These are phyloP conservation scores for Austroboletus olivaceoglutinosus DNA, from an alignment of 1,284 basidiomycete species.

Conservation along the genomic window DNA sequence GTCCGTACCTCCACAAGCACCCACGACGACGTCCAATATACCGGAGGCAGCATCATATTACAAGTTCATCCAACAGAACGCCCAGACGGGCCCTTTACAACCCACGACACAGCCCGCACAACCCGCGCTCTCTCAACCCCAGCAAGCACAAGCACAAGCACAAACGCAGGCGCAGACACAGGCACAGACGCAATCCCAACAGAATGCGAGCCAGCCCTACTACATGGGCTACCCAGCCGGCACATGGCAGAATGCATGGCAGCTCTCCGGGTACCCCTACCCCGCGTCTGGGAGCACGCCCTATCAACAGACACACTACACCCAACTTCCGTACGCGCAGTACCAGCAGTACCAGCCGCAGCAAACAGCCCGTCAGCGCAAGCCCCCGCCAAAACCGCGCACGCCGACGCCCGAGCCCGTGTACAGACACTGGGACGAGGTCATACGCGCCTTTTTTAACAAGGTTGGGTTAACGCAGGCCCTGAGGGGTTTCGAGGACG, in stretches of 20 bases:
- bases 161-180: no score
- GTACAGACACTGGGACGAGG: constrained; percentile 61
- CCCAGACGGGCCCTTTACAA: constrained; percentile 21
- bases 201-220: constrained; percentile 29
- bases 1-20: constrained; percentile 20
- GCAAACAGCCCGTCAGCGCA: constrained; percentile 28
- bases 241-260: constrained; percentile 34
- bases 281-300: constrained; percentile 28
- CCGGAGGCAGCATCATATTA: constrained; percentile 13
- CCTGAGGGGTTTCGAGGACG: constrained; percentile 61
- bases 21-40: constrained; percentile 7
- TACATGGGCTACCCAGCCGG: constrained; percentile 35
- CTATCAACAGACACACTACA: constrained; percentile 34
- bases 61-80: constrained; percentile 6
- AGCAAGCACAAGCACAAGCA: constrained; percentile 11
- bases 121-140: constrained; percentile 19
- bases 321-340: constrained; percentile 33
- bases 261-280: constrained; percentile 34
- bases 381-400: constrained; percentile 27
- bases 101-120: constrained; percentile 14
- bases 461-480: constrained; percentile 60
- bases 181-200: constrained; percentile 23
- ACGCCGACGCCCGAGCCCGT: constrained; percentile 39
- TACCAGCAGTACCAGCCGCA: constrained; percentile 36
- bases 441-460: constrained; percentile 52